Evolutionary conservation across 148 eudicot species (phyloP).

Genomic region (Chenopodium berlandieri): DNA sequence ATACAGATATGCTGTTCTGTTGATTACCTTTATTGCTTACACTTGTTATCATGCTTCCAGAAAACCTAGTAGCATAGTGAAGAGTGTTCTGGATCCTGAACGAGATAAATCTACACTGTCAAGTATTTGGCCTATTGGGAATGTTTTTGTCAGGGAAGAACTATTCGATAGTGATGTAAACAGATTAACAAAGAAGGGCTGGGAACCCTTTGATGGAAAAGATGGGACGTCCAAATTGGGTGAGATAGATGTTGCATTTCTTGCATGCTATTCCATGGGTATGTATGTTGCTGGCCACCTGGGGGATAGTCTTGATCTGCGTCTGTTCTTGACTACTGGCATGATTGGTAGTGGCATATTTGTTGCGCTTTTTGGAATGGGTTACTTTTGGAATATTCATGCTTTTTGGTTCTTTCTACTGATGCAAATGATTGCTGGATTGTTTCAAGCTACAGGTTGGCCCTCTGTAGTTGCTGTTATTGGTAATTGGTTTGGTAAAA

Average conservation of each 20-base stretch:
- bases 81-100: constrained; percentile 81
- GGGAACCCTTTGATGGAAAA: constrained; percentile 79
- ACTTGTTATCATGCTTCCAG: constrained; percentile 91
- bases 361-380: constrained; percentile 83
- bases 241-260: constrained; percentile 87
- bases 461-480: constrained; percentile 96
- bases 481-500: constrained; percentile 96
- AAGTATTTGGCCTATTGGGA: constrained; percentile 72
- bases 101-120: constrained; percentile 11
- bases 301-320: constrained; percentile 76
- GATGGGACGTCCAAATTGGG: constrained; percentile 78
- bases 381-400: constrained; percentile 78
- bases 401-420: constrained; percentile 64
- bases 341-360: constrained; percentile 95
- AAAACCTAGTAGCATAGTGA: constrained; percentile 92
- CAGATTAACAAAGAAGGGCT: constrained; percentile 40
- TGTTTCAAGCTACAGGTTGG: constrained; percentile 98
- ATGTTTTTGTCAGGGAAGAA: constrained; percentile 46
- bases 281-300: constrained; percentile 95
- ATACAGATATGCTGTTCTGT: constrained; percentile 65
- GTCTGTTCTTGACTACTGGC: constrained; percentile 76
- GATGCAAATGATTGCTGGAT: constrained; percentile 92
- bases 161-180: constrained; percentile 12
- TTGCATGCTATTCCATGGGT: constrained; percentile 75
- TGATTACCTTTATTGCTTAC: constrained; percentile 86